phyloP scores from a whole-genome alignment of 148 eudicot genomes.

The Hydrangea macrophylla region DNA sequence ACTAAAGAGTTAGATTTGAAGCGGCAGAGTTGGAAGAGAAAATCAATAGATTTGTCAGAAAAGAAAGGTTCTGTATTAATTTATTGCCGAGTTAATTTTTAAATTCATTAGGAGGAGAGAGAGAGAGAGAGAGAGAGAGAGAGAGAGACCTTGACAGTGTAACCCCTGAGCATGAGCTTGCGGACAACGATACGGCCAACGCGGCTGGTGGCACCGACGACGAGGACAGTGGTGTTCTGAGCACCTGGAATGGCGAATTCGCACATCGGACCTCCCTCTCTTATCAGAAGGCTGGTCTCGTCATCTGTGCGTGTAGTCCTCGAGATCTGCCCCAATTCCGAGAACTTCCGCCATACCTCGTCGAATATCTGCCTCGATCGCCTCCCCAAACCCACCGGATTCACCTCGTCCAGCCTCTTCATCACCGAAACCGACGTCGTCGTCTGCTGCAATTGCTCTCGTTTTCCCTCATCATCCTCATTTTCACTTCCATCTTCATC shows the following conservation, averaged over 20 bases:
- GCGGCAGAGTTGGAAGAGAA: too few species aligned
- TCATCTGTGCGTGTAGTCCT: conserved; percentile 61
- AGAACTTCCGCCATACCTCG: conserved; percentile 89
- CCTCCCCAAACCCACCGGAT: conserved; percentile 91
- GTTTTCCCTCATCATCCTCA: conserved; percentile 12
- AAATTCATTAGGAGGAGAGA: too few species aligned
- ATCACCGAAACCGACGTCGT: conserved; percentile 30
- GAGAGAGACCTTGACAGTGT: conserved; percentile 66
- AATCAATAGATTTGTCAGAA: too few species aligned
- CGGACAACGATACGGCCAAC: conserved; percentile 91
- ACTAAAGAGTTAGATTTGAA: too few species aligned
- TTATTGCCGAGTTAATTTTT: too few species aligned
- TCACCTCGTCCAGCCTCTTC: conserved; percentile 74
- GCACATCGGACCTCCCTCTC: conserved; percentile 75
- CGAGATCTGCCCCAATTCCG: conserved; percentile 84
- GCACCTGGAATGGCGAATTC: conserved; percentile 93
- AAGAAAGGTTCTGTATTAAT: too few species aligned
- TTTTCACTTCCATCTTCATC: conserved; percentile 15
- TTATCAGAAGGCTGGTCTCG: conserved; percentile 42
- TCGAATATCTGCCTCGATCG: conserved; percentile 86
- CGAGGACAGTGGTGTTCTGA: conserved; percentile 92
- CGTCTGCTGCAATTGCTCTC: conserved; percentile 14
- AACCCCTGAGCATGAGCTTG: conserved; percentile 97
- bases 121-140: conserved; percentile 1
- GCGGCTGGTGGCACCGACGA: conserved; percentile 94